Base-by-base conservation (phyloP, 169 alveolate species). In the Cryptosporidium andersoni region DNA sequence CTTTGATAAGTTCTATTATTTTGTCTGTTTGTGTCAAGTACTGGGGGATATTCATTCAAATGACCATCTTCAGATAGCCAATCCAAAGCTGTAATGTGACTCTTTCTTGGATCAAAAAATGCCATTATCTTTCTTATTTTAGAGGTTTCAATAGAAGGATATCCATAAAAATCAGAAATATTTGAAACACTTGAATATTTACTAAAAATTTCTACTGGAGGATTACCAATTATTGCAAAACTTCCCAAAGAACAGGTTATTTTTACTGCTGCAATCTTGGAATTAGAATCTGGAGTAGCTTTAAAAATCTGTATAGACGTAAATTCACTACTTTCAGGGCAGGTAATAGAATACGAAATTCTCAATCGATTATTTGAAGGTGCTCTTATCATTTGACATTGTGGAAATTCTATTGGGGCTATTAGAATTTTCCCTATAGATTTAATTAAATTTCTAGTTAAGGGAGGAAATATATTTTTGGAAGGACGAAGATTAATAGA, bases 381-480 rank as follows among this genome's bases (percentile, higher is more conserved):
- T 37, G 85, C 67, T 37, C 62, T 74, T 74, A 55, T 62, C 63
- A 74, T 60, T 60, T 74, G 85, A 42, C 85, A 74, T 9, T 74
- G 85, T 42, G 85, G 85, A 62, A 45, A 74, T n/a, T 63, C 16
- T 7, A 74, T 58, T 74, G 55, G 85, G 5, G 55, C 60, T 3
- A 74, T 68, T 43, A 43, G 60, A 0, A 74, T 74, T 2, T 74
- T 60, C 39, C 85, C 85, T 9, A 11, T 9, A 43, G 63, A 4
- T n/a, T 56, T 43, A 34, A 74, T 60, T 12, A 68, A 68, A 40
- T 74, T 74, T 34, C 85, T 68, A 43, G 74, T 68, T 16, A 58
- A 58, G 1, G 60, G 51, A 5, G 66, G 6, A n/a, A 58, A 60
- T 1, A 25, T 11, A 43, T 74, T 74, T 58, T 55, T 55, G 12